Evolutionary conservation across 116 monocot genomes (phyloP).

Genomic region (Iris pallida): DNA sequence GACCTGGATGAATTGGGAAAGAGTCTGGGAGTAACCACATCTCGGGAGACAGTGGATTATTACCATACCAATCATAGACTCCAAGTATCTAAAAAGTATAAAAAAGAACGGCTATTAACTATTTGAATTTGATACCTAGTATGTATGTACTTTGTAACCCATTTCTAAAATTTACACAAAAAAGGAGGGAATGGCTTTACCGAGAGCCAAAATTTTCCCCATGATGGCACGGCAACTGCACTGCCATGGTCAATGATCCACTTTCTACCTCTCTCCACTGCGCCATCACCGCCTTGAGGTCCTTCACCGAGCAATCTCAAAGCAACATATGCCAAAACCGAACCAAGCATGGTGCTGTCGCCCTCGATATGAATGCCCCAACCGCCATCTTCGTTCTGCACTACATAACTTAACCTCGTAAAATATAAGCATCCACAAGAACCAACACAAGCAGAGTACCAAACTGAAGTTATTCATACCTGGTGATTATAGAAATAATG

Average conservation of each 20-base stretch:
- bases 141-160: no score
- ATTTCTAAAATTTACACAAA: background rate
- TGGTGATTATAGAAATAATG: slow-evolving; percentile 40
- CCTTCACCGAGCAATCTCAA: slow-evolving; percentile 82
- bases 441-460: background rate
- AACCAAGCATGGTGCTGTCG: slow-evolving; percentile 86
- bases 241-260: slow-evolving; percentile 90
- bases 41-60: slow-evolving; percentile 87
- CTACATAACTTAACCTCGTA: background rate
- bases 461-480: slow-evolving; percentile 11
- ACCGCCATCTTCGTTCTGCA: slow-evolving; percentile 93
- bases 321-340: slow-evolving; percentile 59
- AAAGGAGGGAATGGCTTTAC: slow-evolving; percentile 27
- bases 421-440: no score
- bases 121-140: background rate
- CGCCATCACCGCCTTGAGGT: slow-evolving; percentile 65
- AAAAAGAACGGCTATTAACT: no score
- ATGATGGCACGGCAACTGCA: slow-evolving; percentile 64
- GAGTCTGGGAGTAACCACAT: slow-evolving; percentile 72
- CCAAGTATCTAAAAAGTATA: slow-evolving; percentile 65
- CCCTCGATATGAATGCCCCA: slow-evolving; percentile 98
- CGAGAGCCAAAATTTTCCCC: slow-evolving; percentile 90
- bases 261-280: slow-evolving; percentile 65
- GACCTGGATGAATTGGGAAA: slow-evolving; percentile 88
- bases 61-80: slow-evolving; percentile 91